A percentile compares a stretch with the other conserved stretches of the same genome.
Conservation (phyloP, 805 yeast genomes). For the Cyberlindnera mrakii region DNA sequence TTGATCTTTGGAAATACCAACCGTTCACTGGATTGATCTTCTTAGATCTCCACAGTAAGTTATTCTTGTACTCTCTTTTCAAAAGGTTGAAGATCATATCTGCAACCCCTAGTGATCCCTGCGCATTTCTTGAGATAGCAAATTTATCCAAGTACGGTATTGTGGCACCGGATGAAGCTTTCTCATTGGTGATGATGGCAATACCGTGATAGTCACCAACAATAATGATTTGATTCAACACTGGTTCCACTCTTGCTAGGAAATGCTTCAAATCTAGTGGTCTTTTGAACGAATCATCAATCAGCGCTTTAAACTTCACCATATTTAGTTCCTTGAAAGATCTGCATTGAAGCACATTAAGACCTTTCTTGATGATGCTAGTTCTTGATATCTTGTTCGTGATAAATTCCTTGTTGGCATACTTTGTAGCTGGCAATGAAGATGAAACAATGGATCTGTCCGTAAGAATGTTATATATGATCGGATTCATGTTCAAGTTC, state of each 20-base stretch:
- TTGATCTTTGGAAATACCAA: constrained; percentile 93
- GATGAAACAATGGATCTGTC: constrained; percentile 89
- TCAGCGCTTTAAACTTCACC: constrained; percentile 47
- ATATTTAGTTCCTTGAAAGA: constrained; percentile 34
- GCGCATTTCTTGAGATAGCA: constrained; percentile 78
- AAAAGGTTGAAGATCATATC: constrained; percentile 86
- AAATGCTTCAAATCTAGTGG: constrained; percentile 62
- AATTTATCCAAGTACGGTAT: constrained; percentile 86
- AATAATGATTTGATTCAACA: constrained; percentile 70
- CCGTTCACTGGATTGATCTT: constrained; percentile 86
- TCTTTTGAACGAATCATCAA: constrained; percentile 76
- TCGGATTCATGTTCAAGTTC: constrained; percentile 57
- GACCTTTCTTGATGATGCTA: constrained; percentile 73
- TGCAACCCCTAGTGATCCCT: constrained; percentile 91
- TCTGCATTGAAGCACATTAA: constrained; percentile 18
- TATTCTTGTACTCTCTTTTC: constrained; percentile 55
- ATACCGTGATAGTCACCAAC: constrained; percentile 96
- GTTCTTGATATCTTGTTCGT: constrained; percentile 38
- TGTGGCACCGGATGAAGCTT: constrained; percentile 21
- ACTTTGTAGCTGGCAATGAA: constrained; percentile 66
- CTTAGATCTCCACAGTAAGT: constrained; percentile 83
- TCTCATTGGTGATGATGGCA: constrained; percentile 86
- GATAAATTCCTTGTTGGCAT: constrained; percentile 14
- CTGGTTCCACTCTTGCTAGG: constrained; percentile 54
- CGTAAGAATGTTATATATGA: constrained; percentile 83